Conservation (phyloP, 441 rosid genomes). For the Iberis amara region DNA sequence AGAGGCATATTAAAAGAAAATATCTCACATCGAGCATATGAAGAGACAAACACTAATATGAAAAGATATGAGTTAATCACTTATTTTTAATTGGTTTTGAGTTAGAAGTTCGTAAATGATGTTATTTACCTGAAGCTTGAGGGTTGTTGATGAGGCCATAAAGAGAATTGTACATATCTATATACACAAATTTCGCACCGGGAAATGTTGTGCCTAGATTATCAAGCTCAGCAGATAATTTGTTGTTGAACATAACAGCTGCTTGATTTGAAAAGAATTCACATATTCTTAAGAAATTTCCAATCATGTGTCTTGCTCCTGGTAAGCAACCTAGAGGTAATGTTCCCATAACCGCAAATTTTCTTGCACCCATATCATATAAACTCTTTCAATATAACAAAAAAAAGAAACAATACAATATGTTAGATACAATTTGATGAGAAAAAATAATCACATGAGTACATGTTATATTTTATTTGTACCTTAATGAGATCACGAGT, state of each 20-base stretch:
- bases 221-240: slow-evolving; percentile 11
- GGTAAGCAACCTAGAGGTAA: slow-evolving; percentile 35
- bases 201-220: slow-evolving; percentile 24
- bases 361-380: slow-evolving; percentile 32
- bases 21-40: too few species aligned
- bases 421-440: background rate
- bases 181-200: slow-evolving; percentile 28
- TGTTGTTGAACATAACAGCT: slow-evolving; percentile 26
- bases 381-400: slow-evolving; percentile 15
- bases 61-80: too few species aligned
- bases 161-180: slow-evolving; percentile 31
- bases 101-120: too few species aligned
- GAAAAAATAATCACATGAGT: background rate
- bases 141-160: slow-evolving; percentile 28
- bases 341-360: slow-evolving; percentile 34
- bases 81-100: too few species aligned
- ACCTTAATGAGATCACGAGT: slow-evolving; percentile 24
- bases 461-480: background rate
- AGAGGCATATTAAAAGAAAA: too few species aligned
- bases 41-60: too few species aligned
- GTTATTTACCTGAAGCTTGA: slow-evolving; percentile 21
- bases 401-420: background rate
- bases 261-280: slow-evolving; percentile 13
- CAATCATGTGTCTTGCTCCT: slow-evolving; percentile 18
- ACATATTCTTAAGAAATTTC: background rate